A percentile compares a stretch with the other conserved stretches of the same genome.
These are phyloP conservation scores for Medicago arabica DNA, from an alignment of 306 rosid genomes.

Conservation along the genomic window DNA sequence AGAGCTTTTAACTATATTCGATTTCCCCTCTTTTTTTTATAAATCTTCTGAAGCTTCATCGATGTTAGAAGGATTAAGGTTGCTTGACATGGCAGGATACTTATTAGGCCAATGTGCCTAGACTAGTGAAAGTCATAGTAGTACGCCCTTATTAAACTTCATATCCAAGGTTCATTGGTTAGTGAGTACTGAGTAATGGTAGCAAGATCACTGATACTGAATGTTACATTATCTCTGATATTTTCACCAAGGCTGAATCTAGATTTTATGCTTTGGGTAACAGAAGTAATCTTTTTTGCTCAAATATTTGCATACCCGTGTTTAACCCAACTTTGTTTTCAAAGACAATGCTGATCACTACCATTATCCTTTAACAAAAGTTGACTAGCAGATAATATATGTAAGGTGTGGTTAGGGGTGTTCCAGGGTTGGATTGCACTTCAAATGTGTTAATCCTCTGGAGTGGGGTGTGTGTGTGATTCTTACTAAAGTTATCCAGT, in stretches of 20 bases:
- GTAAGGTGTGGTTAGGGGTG: conserved; percentile 1
- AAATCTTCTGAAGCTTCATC: background rate
- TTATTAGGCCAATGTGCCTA: background rate
- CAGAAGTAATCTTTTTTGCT: conserved; percentile 1
- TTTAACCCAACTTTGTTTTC: conserved; percentile 2
- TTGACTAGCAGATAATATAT: background rate
- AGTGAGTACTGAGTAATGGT: background rate
- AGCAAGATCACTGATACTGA: background rate
- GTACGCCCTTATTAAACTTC: background rate
- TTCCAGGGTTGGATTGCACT: background rate
- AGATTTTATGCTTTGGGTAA: background rate
- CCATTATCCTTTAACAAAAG: background rate
- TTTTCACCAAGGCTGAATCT: background rate
- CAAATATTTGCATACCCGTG: background rate
- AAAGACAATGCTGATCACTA: background rate
- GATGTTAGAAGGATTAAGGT: conserved; percentile 1
- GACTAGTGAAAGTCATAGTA: conserved; percentile 18
- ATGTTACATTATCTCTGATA: background rate
- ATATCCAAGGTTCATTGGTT: background rate
- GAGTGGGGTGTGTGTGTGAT: background rate
- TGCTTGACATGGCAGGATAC: conserved; percentile 21
- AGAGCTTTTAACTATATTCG: background rate
- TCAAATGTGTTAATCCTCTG: background rate
- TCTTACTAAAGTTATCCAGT: background rate
- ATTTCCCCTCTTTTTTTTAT: background rate